phyloP scores from a whole-genome alignment of 305 asterid genomes.

The Fraxinus xanthoxyloides region DNA sequence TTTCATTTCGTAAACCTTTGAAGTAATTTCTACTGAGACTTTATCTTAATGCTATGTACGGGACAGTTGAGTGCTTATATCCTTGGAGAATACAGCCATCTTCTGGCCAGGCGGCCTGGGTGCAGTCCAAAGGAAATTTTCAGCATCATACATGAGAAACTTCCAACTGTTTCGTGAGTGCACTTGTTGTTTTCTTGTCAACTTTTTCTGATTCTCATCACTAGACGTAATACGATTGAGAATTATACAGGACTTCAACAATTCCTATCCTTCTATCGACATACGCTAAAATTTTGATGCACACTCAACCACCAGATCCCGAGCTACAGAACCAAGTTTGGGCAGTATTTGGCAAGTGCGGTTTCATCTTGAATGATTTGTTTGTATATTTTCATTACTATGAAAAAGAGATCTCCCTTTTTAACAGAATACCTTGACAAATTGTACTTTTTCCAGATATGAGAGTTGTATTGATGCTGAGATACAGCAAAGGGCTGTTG shows the following conservation, averaged over 20 bases:
- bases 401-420: not conserved
- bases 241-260: constrained; percentile 74
- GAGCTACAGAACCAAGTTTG: constrained; percentile 56
- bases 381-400: not conserved
- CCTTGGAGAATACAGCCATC: constrained; percentile 99
- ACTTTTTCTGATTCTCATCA: constrained; percentile 12
- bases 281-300: constrained; percentile 86
- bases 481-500: constrained; percentile 97
- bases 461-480: constrained; percentile 97
- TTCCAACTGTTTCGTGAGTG: constrained; percentile 94
- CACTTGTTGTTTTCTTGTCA: constrained; percentile 25
- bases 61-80: constrained; percentile 88
- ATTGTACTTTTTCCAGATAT: constrained; percentile 53
- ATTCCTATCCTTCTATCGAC: constrained; percentile 94
- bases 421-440: constrained; percentile 13
- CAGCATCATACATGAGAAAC: constrained; percentile 83
- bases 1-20: constrained; percentile 3
- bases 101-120: constrained; percentile 87
- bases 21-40: not conserved
- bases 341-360: constrained; percentile 48
- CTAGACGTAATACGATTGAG: constrained; percentile 28
- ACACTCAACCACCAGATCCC: constrained; percentile 82
- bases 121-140: constrained; percentile 92
- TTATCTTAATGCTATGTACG: constrained; percentile 18
- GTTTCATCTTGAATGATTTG: not conserved